phyloP scores from a whole-genome alignment of 2,329 filamentous ascomycete species.

The Botrytis sinoallii region DNA sequence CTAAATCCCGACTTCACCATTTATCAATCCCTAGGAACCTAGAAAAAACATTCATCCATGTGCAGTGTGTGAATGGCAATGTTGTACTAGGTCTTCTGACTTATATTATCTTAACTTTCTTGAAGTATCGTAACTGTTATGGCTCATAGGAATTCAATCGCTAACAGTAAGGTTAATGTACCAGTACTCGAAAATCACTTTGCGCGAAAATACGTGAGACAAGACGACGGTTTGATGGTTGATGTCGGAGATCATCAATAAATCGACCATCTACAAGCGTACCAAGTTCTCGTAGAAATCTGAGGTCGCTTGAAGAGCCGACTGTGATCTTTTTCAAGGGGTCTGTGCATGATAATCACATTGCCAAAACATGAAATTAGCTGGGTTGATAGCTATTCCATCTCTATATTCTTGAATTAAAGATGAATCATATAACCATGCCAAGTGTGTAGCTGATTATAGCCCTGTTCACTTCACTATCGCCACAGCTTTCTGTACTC shows the following conservation, averaged over 20 bases:
- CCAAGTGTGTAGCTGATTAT: background rate
- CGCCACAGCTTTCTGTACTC: background rate
- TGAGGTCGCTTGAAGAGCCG: too few species aligned
- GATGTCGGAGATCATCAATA: background rate
- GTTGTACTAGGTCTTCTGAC: background rate
- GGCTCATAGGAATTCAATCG: background rate
- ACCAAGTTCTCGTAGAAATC: background rate
- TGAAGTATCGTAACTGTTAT: background rate
- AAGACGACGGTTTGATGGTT: background rate
- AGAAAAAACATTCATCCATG: background rate
- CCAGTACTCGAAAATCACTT: background rate
- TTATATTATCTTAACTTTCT: background rate
- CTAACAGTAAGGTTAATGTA: background rate
- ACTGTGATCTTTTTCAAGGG: background rate
- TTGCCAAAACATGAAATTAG: background rate
- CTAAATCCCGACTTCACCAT: background rate
- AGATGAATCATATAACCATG: background rate
- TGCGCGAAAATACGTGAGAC: background rate
- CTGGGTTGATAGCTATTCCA: background rate
- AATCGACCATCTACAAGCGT: background rate
- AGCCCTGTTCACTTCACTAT: rapidly evolving
- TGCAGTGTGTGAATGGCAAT: background rate
- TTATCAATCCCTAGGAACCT: too few species aligned
- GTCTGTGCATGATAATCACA: background rate
- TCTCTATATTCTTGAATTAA: background rate